These are phyloP conservation scores for Fusarium austroafricanum DNA, from an alignment of 2,329 filamentous ascomycete species.

Conservation along the genomic window DNA sequence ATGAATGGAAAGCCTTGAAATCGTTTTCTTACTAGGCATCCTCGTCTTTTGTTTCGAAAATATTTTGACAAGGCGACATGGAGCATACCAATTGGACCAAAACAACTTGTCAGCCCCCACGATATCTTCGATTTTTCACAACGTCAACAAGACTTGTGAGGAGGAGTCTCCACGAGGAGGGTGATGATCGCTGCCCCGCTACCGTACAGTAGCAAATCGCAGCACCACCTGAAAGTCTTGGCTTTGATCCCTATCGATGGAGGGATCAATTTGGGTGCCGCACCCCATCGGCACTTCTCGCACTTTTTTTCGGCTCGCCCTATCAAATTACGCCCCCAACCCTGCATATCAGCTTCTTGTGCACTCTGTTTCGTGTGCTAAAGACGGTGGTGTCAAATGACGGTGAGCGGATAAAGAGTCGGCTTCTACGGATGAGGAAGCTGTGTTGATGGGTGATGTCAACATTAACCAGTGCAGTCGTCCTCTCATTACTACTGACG, in stretches of 20 bases:
- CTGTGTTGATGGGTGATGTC: constrained; percentile 11
- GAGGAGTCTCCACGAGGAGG: constrained; percentile 7
- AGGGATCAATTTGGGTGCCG: constrained; percentile 38
- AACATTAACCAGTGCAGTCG: not conserved
- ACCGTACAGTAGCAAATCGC: constrained; percentile 14
- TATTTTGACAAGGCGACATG: too few relatives aligned
- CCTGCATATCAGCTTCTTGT: constrained; percentile 40
- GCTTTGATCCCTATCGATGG: constrained; percentile 29
- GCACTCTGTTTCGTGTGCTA: constrained; percentile 25
- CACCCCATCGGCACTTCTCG: constrained; percentile 41
- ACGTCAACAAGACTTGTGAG: not conserved
- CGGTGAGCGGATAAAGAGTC: constrained; percentile 38
- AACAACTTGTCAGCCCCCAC: not conserved
- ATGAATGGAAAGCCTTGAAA: not conserved
- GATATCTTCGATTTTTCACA: not conserved
- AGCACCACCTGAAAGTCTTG: constrained; percentile 32
- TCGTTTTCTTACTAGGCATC: not conserved
- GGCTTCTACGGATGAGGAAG: constrained; percentile 15
- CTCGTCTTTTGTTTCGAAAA: too few relatives aligned
- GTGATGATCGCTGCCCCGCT: constrained; percentile 27
- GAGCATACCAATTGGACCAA: too few relatives aligned
- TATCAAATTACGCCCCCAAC: constrained; percentile 25
- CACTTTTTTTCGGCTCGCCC: constrained; percentile 28
- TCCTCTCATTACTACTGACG: not conserved
- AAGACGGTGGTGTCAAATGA: constrained; percentile 41